Evolutionary conservation across 345 rosid genomes (phyloP), one percentile per base, ranked within the genome.

Genomic region (Camelina sativa): DNA sequence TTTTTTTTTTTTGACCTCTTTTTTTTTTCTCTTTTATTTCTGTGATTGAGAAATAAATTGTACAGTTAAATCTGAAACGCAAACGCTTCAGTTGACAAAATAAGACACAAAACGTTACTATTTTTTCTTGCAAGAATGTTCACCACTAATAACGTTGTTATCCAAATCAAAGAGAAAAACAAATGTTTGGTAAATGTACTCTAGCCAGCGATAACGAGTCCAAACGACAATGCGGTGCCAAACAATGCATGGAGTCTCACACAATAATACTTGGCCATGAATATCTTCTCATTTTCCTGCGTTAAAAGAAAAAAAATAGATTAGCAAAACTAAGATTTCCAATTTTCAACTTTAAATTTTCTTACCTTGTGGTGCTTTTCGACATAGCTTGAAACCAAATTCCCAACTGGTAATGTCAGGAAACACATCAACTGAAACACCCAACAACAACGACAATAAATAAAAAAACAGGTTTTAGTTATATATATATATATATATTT

Each of bases 201-300:
- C 71, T 76, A 76, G 28, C 66, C 75, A 40, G 94, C 89, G 0
- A 76, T 69, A 9, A 88, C 80, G 44, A 88, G 80, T 68, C 98
- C 98, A 50, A 83, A 79, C 11, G 91, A 83, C 81, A 91, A 76
- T 16, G 97, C 96, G 51, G 86, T 89, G 69, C 92, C 96, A 59
- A 93, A 87, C 51, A 91, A 77, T 15, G 86, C 76, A 73, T 91
- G 98, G 52, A 91, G 80, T 79, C 93, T 84, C 74, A 93, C 96
- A 69, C 98, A 91, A 32, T 87, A 89, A 69, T 94, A 94, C 83
- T 91, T 94, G 25, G 95, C 98, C 98, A 87, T 87, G 86, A 94
- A 94, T 71, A 91, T 91, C 82, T 85, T 83, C 73, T 54, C 81
- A 77, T 87, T 86, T 47, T 94, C 85, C 97, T 94, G 83, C 48